Base-by-base conservation (phyloP, 2,329 filamentous ascomycete genomes). In the Venturia carpophila region DNA sequence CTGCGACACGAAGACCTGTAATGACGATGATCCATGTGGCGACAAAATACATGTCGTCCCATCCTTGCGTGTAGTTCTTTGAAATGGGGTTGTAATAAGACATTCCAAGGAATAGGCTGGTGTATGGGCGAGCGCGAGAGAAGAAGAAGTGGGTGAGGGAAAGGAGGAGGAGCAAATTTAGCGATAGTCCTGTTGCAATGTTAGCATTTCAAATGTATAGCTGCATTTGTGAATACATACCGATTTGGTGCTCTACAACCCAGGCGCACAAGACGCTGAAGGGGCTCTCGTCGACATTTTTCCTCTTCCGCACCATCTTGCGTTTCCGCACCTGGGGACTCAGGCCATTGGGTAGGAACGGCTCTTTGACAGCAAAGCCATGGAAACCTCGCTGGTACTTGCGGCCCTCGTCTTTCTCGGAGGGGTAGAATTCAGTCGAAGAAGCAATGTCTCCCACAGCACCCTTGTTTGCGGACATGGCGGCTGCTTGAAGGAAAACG, bases 51-150 rank as follows among this genome's bases (percentile, higher is more conserved):
- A 85, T 79, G 77, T 99, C 94, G 72, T 95, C 87, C 74, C 82
- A 83, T 67, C 94, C 93, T 69, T 88, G 84, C 60, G 84, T 84
- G 76, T 96, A 97, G 67, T 83, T 78, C 56, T 85, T 87, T 0
- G 86, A 85, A 9, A 79, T 73, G 0, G 85, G 77, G 73, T 93
- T 90, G 76, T 88, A 87, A 79, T 97, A 94, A 66, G 90, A 92
- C 66, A 97, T 83, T 65, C 86, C 84, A 78, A 96, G 92, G 80
- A 96, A 96, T 70, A 92, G 94, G 72, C 83, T 82, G n/a, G 92
- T 96, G 72, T 89, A 86, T 64, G 83, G 80, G 69, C 91, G 86
- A 61, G 92, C 86, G 71, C 87, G 88, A 63, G 93, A 92, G 74
- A 96, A 91, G 73, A 88, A 87, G 71, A 87, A 79, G 78, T 97